Conservation (phyloP, 768 basidiomycete species). For the Calocybe cyanea region DNA sequence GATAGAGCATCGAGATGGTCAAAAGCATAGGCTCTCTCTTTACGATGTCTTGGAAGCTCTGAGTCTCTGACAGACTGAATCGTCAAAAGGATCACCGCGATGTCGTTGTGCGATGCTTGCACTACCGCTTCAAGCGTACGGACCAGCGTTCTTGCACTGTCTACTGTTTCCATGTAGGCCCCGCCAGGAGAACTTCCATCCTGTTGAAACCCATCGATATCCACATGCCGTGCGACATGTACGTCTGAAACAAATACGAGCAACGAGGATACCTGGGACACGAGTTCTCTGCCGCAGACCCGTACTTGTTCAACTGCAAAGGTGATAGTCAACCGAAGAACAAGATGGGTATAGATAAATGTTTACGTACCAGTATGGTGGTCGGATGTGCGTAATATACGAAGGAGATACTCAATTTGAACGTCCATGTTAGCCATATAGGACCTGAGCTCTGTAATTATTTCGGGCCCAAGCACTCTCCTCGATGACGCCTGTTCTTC, state of each 20-base stretch:
- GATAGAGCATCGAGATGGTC: conserved; percentile 49
- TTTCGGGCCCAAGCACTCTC: conserved; percentile 45
- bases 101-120: conserved; percentile 75
- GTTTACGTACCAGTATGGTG: conserved; percentile 37
- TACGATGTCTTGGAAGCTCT: conserved; percentile 26
- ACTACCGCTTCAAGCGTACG: conserved; percentile 65
- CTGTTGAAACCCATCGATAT: conserved; percentile 70
- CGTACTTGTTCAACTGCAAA: conserved; percentile 39
- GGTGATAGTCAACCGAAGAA: neutral
- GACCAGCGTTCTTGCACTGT: conserved; percentile 62
- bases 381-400: conserved; percentile 28
- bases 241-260: conserved; percentile 62
- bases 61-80: conserved; percentile 49
- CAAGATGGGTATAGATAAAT: neutral
- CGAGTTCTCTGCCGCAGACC: conserved; percentile 41
- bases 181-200: conserved; percentile 44
- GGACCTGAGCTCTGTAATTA: conserved; percentile 50
- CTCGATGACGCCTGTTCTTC: conserved; percentile 45
- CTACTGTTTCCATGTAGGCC: conserved; percentile 61
- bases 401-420: conserved; percentile 36
- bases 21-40: conserved; percentile 30
- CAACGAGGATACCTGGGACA: conserved; percentile 56
- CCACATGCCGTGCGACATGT: conserved; percentile 77
- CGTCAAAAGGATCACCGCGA: conserved; percentile 53
- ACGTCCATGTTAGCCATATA: conserved; percentile 49